Evolutionary conservation across 2,329 filamentous ascomycete genomes (phyloP), one percentile per base, ranked within the genome.

Genomic region (Talaromyces rugulosus): DNA sequence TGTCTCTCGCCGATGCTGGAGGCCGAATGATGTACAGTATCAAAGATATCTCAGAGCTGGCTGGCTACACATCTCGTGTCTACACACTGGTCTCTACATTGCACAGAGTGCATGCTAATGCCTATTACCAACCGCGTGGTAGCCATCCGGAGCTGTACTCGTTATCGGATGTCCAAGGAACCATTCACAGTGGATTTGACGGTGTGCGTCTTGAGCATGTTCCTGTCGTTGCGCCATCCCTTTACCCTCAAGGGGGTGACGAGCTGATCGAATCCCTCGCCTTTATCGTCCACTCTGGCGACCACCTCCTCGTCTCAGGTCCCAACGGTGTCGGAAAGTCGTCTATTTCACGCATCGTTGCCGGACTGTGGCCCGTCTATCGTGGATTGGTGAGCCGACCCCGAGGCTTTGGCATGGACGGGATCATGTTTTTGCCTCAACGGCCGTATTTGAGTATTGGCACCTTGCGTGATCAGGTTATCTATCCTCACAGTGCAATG

Each of bases 21-120:
- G 94, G 94, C 30, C 86, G 95, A 54, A 97, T 99, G 92, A 99
- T 99, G 95, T 99, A 99, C 81, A 95, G 91, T 65, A 96, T 99
- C 81, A 99, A 99, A 78, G 96, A 99, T 72, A 85, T 99, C 40
- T 93, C 93, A 1, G 95, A 99, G 74, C 82, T 99, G 36, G 95
- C 95, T 5, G 95, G 95, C 27, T 96, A 98, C 78, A 99, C 95
- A 0, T 96, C 92, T 62, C 88, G 95, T 52, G 93, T 99, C 12
- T 99, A 97, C 79, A 96, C 92, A 11, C 83, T 99, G 47, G 96
- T 99, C 71, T 94, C 92, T 52, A 96, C 95, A 0, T 84, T 99
- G 30, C 95, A 99, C 72, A 88, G 95, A 34, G 93, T 96, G 1
- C 93, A 99, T 71, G 92, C 95, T 56, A 86, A 92, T 70, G 90